Evolutionary conservation across 495 filamentous ascomycete genomes (phyloP), one percentile per base, ranked within the genome.

Genomic region (Penicillium roqueforti): DNA sequence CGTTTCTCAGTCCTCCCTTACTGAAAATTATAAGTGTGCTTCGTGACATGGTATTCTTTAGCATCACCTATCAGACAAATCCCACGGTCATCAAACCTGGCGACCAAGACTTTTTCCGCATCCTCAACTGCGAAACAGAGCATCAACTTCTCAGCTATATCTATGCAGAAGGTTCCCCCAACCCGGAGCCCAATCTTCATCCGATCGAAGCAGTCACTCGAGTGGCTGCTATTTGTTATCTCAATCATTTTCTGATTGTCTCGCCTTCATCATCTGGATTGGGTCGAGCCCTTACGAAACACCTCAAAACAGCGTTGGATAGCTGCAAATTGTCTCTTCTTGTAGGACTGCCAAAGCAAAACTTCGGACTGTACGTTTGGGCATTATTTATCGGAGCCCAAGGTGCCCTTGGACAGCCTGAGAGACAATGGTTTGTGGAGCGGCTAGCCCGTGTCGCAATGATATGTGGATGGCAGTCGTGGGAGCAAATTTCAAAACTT

Each of bases 121-220:
- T 65, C 0, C 45, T 69, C 14, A 73, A 63, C 23, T 65, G 56
- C 51, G 64, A 69, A 51, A 46, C 60, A 26, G 69, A 73, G 54
- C 67, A 73, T 48, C 66, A 68, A 47, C 59, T 73, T 13, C 57
- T 73, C 18, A 69, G 67, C 29, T 73, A 73, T 47, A 50, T 70
- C 10, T 69, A 66, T 38, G 23, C 48, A n/a, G 54, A 55, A 23
- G 48, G 46, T 10, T 14, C 41, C 6, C 34, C 46, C n/a, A 38
- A 26, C 9, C 40, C 48, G 9, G 51, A 50, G 28, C 16, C 51
- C 10, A 36, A 46, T 14, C 53, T 64, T 16, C 55, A 69, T 44
- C 65, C 68, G 6, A 48, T 69, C 28, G 69, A 73, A 43, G 54
- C 64, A 4, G 55, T 71, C 46, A 59, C 61, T 8, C 60, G 69